Evolutionary conservation across 2,329 filamentous ascomycete species (phyloP).

Genomic region (Rhexocercosporidium sp.): DNA sequence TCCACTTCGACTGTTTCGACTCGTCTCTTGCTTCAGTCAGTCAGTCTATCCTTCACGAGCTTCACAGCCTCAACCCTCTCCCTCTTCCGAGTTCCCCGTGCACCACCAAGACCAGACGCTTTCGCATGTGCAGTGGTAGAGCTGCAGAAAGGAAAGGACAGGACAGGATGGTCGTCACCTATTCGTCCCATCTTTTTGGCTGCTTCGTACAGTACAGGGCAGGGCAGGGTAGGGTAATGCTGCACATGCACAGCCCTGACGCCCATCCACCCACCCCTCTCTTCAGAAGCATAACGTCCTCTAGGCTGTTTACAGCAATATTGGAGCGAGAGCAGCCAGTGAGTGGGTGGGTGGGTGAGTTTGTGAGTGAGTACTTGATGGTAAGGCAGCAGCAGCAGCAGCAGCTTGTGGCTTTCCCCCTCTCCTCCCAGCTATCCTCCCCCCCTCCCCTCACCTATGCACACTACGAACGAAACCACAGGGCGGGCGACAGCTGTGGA

Average conservation of each 20-base stretch:
- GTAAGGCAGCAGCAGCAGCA: conserved; percentile 2
- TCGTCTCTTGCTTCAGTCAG: neutral
- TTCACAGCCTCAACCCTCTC: neutral
- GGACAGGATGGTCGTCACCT: neutral
- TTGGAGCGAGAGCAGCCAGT: neutral
- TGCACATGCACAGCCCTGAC: conserved; percentile 7
- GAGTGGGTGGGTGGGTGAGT: neutral
- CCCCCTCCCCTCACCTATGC: too few species aligned
- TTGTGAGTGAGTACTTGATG: neutral
- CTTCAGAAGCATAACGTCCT: neutral
- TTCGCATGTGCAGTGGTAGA: conserved; percentile 6
- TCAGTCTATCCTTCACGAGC: neutral
- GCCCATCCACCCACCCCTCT: too few species aligned
- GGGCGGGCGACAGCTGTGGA: conserved; percentile 1
- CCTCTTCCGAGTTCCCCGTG: neutral
- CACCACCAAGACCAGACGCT: neutral
- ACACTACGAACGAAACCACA: conserved; percentile 4
- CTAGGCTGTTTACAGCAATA: neutral
- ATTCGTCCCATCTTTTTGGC: conserved; percentile 6
- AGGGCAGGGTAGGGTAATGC: neutral
- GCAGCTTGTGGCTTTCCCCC: neutral
- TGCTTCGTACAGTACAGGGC: too few species aligned
- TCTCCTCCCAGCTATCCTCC: neutral
- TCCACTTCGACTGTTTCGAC: neutral
- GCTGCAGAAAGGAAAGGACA: neutral